Base-by-base conservation (phyloP, 306 rosid genomes). In the Lotus japonicus region DNA sequence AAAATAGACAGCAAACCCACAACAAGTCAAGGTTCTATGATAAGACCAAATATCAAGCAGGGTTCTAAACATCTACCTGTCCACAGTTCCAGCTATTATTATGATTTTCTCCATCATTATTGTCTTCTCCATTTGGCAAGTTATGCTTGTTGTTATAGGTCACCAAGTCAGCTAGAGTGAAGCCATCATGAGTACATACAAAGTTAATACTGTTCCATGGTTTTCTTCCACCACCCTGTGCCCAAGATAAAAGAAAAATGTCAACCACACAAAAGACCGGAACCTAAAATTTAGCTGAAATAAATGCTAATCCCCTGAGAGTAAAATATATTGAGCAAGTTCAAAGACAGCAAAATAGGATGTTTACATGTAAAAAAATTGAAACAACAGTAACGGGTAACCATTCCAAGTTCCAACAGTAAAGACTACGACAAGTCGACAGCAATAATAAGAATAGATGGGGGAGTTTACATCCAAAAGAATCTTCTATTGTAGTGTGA, bases 31-130 rank as follows among this genome's bases (percentile, higher is more conserved):
- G 6, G 15, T 56, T 52, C 60, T 12, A 28, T 6, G 56, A 57
- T 7, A 48, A 16, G 77, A 46, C 49, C 58, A 39, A 17, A 33
- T 35, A 42, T 41, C 14, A 11, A 11, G 44, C 31, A 39, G 66
- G 38, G 62, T 55, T 72, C 41, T 52, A 54, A 65, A 59, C 26
- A 71, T 62, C 36, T 82, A 90, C 98, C 98, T 88, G 82, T 62
- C 98, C 98, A 64, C 98, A 94, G 84, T 94, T 90, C 98, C 98
- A 94, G 92, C 98, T 90, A 72, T 84, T 94, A 79, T 94, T 94
- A 74, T 94, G 98, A 79, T 55, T 88, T 83, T 90, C 98, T 66
- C 98, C 98, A 31, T 94, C 97, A n/a, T 80, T 94, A 84, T 94
- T 94, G 86, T 86, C 83, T 72, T 94, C 98, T 18, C 97, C 98